Evolutionary conservation across 2,329 filamentous ascomycete genomes (phyloP).

Genomic region (Clonostachys chloroleuca): DNA sequence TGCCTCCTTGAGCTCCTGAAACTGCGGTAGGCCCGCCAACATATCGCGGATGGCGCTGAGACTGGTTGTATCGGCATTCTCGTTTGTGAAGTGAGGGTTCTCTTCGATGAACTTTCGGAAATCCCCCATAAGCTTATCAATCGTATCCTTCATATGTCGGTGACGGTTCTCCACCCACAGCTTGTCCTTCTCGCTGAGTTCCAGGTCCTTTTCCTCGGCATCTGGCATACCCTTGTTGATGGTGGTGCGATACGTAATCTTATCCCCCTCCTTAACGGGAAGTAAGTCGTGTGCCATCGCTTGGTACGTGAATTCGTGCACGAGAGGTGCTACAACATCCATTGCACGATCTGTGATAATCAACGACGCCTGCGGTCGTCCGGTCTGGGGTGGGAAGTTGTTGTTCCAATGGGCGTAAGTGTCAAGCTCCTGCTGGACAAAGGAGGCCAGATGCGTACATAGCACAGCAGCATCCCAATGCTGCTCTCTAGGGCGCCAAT

Average conservation of each 20-base stretch:
- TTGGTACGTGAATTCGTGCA: slow-evolving; percentile 98
- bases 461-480: slow-evolving; percentile 85
- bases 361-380: slow-evolving; percentile 75
- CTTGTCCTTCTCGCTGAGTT: slow-evolving; percentile 84
- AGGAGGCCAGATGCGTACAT: slow-evolving; percentile 81
- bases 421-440: slow-evolving; percentile 89
- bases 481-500: slow-evolving; percentile 72
- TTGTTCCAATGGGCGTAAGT: slow-evolving; percentile 80
- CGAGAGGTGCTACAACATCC: slow-evolving; percentile 80
- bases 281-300: slow-evolving; percentile 96
- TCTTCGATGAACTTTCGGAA: slow-evolving; percentile 89
- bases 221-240: slow-evolving; percentile 70
- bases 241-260: slow-evolving; percentile 76
- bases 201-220: slow-evolving; percentile 82
- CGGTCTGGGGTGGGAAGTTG: slow-evolving; percentile 76
- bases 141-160: slow-evolving; percentile 95
- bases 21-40: slow-evolving; percentile 90
- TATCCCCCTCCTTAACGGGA: slow-evolving; percentile 83
- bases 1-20: slow-evolving; percentile 90
- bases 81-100: slow-evolving; percentile 87
- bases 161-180: slow-evolving; percentile 96
- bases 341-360: slow-evolving; percentile 89
- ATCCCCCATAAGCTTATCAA: slow-evolving; percentile 87
- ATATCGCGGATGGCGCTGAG: slow-evolving; percentile 95
- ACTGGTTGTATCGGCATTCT: slow-evolving; percentile 64